Evolutionary conservation across 176 grass and related monocot genomes (phyloP), one percentile per base, ranked within the genome.

Genomic region (Musa itinerans): DNA sequence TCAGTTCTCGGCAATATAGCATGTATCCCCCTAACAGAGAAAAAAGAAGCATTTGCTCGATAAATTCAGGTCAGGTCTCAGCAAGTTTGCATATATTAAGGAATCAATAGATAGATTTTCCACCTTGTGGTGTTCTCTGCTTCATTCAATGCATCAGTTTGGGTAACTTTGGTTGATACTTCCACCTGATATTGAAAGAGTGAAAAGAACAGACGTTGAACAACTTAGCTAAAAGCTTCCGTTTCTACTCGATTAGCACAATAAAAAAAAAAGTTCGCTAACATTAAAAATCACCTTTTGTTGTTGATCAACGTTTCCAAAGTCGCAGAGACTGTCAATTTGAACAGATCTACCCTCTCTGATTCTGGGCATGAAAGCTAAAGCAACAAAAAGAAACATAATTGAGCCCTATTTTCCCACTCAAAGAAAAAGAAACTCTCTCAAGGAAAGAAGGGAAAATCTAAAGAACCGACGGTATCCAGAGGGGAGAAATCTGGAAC

Each of bases 311-410:
- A 82, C 81, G 1, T 84, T 76, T 43, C 76, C 79, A 73, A 99
- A 88, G 23, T 94, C 86, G 52, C 86, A 94, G 54, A 94, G 57
- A 16, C 63, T 78, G 8, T 80, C 83, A 13, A 94, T 85, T 74
- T 92, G 82, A 76, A 81, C 43, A 23, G 49, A 85, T 64, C 95
- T 88, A 13, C 86, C 73, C 71, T 89, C 86, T 82, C 80, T 94
- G 58, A 99, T 91, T 80, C 74, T 94, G 0, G 78, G 80, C 71
- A 79, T 72, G 68, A 99, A 94, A 8, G 95, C 90, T 99, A 10
- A 48, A 29, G 12, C 26, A 69, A 65, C 62, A 12, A 62, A 43
- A 50, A 69, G 66, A n/a, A 49, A 69, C 11, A 34, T 17, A 16
- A 48, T 68, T 8, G 48, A 48, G 7, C 66, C 66, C 17, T 2